These are phyloP conservation scores for Puccinia sorghi DNA, from an alignment of 1,284 basidiomycete species.

Conservation along the genomic window DNA sequence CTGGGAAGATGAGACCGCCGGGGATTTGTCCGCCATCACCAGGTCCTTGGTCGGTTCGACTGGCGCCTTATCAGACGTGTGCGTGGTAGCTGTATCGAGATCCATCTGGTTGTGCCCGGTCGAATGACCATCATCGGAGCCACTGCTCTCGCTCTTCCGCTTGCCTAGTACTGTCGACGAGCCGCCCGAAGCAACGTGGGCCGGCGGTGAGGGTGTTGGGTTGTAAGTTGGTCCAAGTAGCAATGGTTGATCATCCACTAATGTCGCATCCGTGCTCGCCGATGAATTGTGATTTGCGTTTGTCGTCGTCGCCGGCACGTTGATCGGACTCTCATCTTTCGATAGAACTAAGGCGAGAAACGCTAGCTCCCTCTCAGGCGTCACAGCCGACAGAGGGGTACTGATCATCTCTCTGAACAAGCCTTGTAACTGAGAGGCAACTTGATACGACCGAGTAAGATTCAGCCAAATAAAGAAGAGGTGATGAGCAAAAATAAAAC, in stretches of 20 bases:
- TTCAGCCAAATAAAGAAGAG: neutral
- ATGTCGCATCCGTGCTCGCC: slow-evolving; percentile 76
- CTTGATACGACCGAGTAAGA: slow-evolving; percentile 60
- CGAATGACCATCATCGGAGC: slow-evolving; percentile 48
- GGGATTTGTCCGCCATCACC: slow-evolving; percentile 10
- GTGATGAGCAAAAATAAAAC: neutral
- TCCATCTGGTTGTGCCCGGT: slow-evolving; percentile 19
- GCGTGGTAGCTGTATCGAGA: slow-evolving; percentile 6
- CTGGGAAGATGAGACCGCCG: neutral
- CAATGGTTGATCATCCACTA: slow-evolving; percentile 67
- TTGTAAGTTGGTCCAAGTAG: slow-evolving; percentile 23
- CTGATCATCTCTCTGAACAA: slow-evolving; percentile 77
- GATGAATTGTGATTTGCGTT: slow-evolving; percentile 69
- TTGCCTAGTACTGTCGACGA: slow-evolving; percentile 70
- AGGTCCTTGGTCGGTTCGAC: slow-evolving; percentile 3
- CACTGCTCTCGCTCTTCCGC: slow-evolving; percentile 62
- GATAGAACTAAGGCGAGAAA: slow-evolving; percentile 89
- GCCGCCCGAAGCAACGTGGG: slow-evolving; percentile 53
- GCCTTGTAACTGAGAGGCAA: slow-evolving; percentile 73
- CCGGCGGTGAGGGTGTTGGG: slow-evolving; percentile 48
- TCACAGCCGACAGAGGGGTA: slow-evolving; percentile 69
- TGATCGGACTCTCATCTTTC: slow-evolving; percentile 70
- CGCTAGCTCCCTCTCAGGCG: slow-evolving; percentile 79
- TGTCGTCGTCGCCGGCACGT: neutral
- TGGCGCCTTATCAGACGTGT: slow-evolving; percentile 32